A percentile compares a stretch with the other conserved stretches of the same genome.
These are phyloP conservation scores for Salinomyces thailandicus DNA, from an alignment of 2,329 filamentous ascomycete genomes.

Conservation along the genomic window DNA sequence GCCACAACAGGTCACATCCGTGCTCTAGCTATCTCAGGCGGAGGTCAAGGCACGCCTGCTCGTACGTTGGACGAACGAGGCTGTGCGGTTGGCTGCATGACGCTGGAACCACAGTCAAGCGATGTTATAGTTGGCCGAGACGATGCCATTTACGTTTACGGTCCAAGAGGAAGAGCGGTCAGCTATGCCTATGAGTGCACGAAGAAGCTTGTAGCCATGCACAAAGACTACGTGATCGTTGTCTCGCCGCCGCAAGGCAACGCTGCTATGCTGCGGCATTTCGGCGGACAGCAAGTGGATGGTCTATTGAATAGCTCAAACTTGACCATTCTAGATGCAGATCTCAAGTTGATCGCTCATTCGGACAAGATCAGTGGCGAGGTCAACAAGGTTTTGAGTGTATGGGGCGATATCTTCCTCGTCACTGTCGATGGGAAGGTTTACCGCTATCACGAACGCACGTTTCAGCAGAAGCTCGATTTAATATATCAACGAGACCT, in stretches of 20 bases:
- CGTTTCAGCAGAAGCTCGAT: constrained; percentile 80
- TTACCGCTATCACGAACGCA: constrained; percentile 80
- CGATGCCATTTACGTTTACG: constrained; percentile 93
- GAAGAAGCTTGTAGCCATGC: constrained; percentile 71
- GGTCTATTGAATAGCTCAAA: constrained; percentile 77
- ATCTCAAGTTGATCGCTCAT: constrained; percentile 80
- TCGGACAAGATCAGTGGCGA: constrained; percentile 74
- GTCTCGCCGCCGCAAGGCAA: constrained; percentile 64
- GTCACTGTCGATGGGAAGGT: constrained; percentile 87
- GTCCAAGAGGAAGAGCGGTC: constrained; percentile 69
- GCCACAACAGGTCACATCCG: constrained; percentile 82
- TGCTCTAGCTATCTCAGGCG: constrained; percentile 75
- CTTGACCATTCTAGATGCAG: constrained; percentile 85
- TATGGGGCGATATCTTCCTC: constrained; percentile 90
- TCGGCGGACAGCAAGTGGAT: constrained; percentile 62
- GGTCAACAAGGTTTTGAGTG: constrained; percentile 67
- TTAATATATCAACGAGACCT: constrained; percentile 90
- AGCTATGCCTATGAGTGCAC: constrained; percentile 85
- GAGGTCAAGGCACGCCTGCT: constrained; percentile 79
- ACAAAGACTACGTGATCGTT: constrained; percentile 76
- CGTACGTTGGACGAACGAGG: constrained; percentile 82
- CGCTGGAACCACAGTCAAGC: constrained; percentile 64
- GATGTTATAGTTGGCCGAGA: constrained; percentile 88
- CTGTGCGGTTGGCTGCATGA: constrained; percentile 92
- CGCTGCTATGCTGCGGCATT: constrained; percentile 52